Evolutionary conservation across 2,329 filamentous ascomycete genomes (phyloP).

Genomic region (Nannizziopsis barbatae): DNA sequence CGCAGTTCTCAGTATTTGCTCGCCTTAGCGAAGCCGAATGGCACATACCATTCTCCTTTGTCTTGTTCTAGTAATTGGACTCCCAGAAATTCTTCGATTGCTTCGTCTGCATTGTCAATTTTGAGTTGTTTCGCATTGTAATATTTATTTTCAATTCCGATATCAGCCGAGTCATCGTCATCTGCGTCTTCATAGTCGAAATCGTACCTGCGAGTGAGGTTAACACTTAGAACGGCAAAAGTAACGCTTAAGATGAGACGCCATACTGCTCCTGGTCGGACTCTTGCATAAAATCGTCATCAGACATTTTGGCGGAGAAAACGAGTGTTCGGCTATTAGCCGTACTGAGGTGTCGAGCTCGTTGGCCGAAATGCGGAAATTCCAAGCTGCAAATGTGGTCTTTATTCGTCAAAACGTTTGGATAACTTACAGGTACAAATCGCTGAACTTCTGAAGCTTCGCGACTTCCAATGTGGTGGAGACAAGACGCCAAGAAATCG

Average conservation of each 20-base stretch:
- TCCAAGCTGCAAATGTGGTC: background rate
- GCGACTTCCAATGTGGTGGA: too few relatives aligned
- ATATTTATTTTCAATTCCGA: constrained; percentile 98
- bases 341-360: background rate
- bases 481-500: too few relatives aligned
- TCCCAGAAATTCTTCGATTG: constrained; percentile 83
- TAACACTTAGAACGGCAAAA: background rate
- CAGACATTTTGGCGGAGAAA: constrained; percentile 50
- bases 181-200: constrained; percentile 96
- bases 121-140: constrained; percentile 99
- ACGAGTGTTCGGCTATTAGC: background rate
- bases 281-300: constrained; percentile 87
- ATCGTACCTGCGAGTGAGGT: constrained; percentile 54
- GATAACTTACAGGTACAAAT: too few relatives aligned
- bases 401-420: too few relatives aligned
- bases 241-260: constrained; percentile 19
- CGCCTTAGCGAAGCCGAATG: background rate
- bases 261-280: constrained; percentile 71
- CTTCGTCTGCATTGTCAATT: constrained; percentile 70
- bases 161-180: constrained; percentile 74
- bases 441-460: too few relatives aligned
- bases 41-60: constrained; percentile 74
- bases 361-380: background rate
- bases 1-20: background rate
- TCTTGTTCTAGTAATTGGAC: constrained; percentile 74